Base-by-base conservation (phyloP, 1,139 yeast genomes). In the Nadsonia commutata region DNA sequence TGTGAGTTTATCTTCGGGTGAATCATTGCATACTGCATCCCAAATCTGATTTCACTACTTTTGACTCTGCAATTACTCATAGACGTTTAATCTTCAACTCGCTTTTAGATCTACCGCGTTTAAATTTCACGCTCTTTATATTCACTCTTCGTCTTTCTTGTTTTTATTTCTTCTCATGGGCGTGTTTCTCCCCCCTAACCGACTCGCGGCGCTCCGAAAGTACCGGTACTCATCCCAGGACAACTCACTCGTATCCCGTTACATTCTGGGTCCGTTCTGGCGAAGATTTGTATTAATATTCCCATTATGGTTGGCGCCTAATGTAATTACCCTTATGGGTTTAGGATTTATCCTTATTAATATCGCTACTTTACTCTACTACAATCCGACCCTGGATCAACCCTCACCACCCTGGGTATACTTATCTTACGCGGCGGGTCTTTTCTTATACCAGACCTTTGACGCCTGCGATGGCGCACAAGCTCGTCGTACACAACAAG, bases 391-490 rank as follows among this genome's bases (percentile, higher is more conserved):
- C 46, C 70, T 82, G 47, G 66, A 74, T 43, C 57, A 66, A 41
- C 58, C 62, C 17, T 69, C 75, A 20, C 95, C 97, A n/a, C 60
- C 73, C 40, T 85, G 95, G 95, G 74, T 82, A 36, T 85, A 83
- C 59, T 73, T 74, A 52, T 70, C 82, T 43, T 84, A 83, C 58
- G 95, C 94, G 0, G 59, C 82, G 52, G 94, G 95, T 2, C 66
- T 88, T 51, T 86, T 88, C 58, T 66, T 86, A 71, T 88, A 88
- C 60, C 97, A 88, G 58, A 88, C 97, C 0, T 86, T 88, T 60
- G 97, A 88, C 63, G 95, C 96, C 1, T 83, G 95, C 62, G 97
- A 88, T 60, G 97, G 97, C 11, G 74, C 81, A 51, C 97, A 88
- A 60, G 97, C 97, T 17, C 71, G 79, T 45, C 73, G 90, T 55